These are phyloP conservation scores for Cercospora sp. DNA, from an alignment of 2,329 filamentous ascomycete genomes.

Conservation along the genomic window DNA sequence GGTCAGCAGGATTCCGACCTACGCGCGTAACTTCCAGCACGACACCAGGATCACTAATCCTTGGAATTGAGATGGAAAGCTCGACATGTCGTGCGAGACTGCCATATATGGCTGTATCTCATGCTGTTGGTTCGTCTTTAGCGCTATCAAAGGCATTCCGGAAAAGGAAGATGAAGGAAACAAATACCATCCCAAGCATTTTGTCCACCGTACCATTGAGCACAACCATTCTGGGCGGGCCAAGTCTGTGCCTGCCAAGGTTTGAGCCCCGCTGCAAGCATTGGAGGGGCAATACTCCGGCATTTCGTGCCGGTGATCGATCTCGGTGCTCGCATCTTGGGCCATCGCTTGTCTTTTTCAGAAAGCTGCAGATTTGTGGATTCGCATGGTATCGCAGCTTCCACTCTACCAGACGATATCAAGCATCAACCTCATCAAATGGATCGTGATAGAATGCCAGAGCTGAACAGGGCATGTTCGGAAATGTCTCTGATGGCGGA, in stretches of 20 bases:
- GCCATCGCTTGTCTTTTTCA: background rate
- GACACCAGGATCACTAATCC: background rate
- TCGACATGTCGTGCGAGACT: too few relatives aligned
- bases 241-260: constrained; percentile 3
- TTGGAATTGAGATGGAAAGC: too few relatives aligned
- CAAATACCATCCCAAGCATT: background rate
- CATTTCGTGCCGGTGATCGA: background rate
- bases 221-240: background rate
- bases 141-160: too few relatives aligned
- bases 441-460: too few relatives aligned
- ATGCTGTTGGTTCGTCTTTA: too few relatives aligned
- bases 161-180: background rate
- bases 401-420: background rate
- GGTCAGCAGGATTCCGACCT: background rate
- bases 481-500: constrained; percentile 4
- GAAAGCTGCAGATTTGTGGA: background rate
- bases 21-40: background rate
- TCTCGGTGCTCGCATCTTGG: background rate
- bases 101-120: too few relatives aligned
- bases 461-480: background rate
- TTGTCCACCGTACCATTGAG: background rate
- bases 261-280: constrained; percentile 3
- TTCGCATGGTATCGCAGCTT: background rate
- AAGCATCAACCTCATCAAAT: too few relatives aligned
- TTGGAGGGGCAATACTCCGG: background rate